phyloP scores from a whole-genome alignment of 78 protist species.

The Monosiga brevicollis region DNA sequence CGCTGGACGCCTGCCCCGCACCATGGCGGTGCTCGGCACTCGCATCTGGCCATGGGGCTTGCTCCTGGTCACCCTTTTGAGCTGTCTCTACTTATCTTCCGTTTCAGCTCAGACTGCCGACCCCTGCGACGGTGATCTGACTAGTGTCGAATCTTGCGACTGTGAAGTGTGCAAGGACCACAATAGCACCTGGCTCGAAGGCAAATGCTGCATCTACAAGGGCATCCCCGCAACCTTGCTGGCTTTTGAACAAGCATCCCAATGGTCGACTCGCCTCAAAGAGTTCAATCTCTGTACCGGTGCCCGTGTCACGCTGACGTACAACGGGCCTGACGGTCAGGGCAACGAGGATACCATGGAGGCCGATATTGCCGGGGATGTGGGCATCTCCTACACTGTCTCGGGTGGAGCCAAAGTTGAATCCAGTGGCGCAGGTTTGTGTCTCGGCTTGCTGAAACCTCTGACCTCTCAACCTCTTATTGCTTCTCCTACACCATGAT shows the following conservation, averaged over 20 bases:
- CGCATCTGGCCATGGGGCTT: too few species aligned
- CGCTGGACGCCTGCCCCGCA: too few species aligned
- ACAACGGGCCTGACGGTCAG: neutral
- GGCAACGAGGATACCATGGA: neutral
- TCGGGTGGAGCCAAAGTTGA: neutral
- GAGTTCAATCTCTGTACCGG: neutral
- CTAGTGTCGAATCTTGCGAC: too few species aligned
- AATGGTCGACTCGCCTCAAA: neutral
- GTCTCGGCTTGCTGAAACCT: neutral
- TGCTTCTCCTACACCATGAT: too few species aligned
- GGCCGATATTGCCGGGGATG: neutral
- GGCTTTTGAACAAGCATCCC: neutral
- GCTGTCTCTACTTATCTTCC: too few species aligned
- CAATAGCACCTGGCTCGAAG: neutral
- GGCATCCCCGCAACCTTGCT: neutral
- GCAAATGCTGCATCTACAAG: neutral
- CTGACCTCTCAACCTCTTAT: too few species aligned
- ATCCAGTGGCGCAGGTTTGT: neutral
- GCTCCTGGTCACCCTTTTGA: too few species aligned
- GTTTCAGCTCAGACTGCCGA: too few species aligned
- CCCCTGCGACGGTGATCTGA: too few species aligned
- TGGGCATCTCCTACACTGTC: neutral
- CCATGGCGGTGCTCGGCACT: too few species aligned
- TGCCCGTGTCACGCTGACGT: neutral
- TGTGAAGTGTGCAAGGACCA: neutral